Base-by-base conservation (phyloP, 2,329 filamentous ascomycete species). In the Chrysoporthe puriensis region DNA sequence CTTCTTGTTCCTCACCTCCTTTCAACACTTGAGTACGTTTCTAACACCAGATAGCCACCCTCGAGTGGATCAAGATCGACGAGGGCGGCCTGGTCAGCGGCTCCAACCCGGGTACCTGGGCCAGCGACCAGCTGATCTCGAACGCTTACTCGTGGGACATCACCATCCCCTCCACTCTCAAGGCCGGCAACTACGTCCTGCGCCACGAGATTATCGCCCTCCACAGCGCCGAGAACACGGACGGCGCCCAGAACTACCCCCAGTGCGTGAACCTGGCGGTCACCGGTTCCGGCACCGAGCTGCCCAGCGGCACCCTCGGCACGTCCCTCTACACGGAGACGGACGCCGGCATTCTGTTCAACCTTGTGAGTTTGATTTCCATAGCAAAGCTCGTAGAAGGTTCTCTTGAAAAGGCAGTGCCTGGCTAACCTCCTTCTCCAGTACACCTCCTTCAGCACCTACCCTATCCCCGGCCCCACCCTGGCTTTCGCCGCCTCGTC, bases 131-230 rank as follows among this genome's bases (percentile, higher is more conserved):
- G 18, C 76, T 86, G 69, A 82, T 84, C 73, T 73, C 77, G 70
- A 78, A 82, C 74, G 82, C 82, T 76, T 82, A 81, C 76, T 80
- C 76, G 64, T 84, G 81, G 79, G 80, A 77, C 50, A 73, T 77
- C 66, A 78, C 72, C 26, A 75, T 80, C 56, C 79, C 79, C 43
- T 70, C 63, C 26, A 74, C 74, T 21, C 73, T 80, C 63, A 75
- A 75, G 46, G 70, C 78, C 7, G 79, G 79, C 34, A 74, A 78
- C 72, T 85, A 85, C 73, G 80, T 85, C 44, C 72, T 85, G 61
- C 78, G 83, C 18, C 82, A 84, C 73, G 83, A 85, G 73, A 81
- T 84, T 66, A 79, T 85, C 69, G 83, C 82, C 7, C 76, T 84
- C 44, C 83, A 85, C 69, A 72, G 76, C 18, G 79, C 76, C 1